Evolutionary conservation across 2,329 filamentous ascomycete genomes (phyloP).

Genomic region (Talaromyces funiculosus): DNA sequence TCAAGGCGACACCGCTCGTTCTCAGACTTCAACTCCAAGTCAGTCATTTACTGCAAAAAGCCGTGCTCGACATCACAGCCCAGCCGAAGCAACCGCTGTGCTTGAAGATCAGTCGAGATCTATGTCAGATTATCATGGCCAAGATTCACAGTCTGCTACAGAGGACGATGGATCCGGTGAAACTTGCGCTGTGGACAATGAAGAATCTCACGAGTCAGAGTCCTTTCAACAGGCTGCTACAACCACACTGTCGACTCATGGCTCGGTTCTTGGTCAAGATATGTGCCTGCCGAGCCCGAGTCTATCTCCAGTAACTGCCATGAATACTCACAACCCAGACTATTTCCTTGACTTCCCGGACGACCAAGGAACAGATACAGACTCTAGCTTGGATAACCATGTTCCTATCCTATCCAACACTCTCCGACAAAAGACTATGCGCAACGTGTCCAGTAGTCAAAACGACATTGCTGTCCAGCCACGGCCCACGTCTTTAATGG

Average conservation of each 20-base stretch:
- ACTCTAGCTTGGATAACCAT: conserved; percentile 39
- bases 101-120: conserved; percentile 15
- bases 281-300: conserved; percentile 92
- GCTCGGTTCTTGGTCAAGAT: conserved; percentile 72
- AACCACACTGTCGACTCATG: conserved; percentile 48
- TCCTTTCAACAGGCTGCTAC: conserved; percentile 19
- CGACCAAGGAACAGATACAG: conserved; percentile 37
- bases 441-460: neutral
- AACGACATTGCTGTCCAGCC: conserved; percentile 21
- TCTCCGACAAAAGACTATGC: conserved; percentile 18
- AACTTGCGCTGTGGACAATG: conserved; percentile 18
- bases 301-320: conserved; percentile 80
- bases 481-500: conserved; percentile 52
- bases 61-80: neutral
- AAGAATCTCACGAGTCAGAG: conserved; percentile 19
- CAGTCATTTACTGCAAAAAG: conserved; percentile 17
- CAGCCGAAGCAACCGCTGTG: conserved; percentile 17
- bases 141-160: conserved; percentile 9
- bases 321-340: conserved; percentile 49
- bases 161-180: conserved; percentile 17
- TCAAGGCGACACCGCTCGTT: conserved; percentile 10
- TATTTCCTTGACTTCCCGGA: conserved; percentile 39
- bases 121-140: conserved; percentile 11
- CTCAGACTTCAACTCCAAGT: conserved; percentile 16
- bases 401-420: conserved; percentile 22